Base-by-base conservation (phyloP, 305 asterid genomes). In the Rubia balearica region DNA sequence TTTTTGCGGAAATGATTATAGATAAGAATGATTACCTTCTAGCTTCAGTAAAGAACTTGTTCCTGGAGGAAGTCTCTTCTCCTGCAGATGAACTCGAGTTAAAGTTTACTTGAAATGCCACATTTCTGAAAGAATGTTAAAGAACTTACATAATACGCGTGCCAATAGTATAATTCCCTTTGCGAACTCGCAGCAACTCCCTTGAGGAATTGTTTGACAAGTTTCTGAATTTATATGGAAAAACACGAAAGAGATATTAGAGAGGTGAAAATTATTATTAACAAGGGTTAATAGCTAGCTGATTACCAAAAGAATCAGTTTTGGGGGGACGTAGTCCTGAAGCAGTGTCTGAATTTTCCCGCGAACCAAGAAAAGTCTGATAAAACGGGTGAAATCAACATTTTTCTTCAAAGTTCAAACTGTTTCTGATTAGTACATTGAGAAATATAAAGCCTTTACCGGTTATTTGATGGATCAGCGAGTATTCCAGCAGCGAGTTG, bases 121-220 rank as follows among this genome's bases (percentile, higher is more conserved):
- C n/a, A 40, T 12, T 46, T 70, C 71, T 59, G 68, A 42, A 7
- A 63, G 73, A 24, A 41, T 40, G 51, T 40, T 65, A 17, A 4
- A 40, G 19, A 68, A 80, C 97, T 89, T 87, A 91, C 96, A 78
- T 91, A 91, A 77, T 91, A 91, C 27, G 92, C 92, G 73, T 91
- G 83, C 97, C 97, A 91, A 77, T 87, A 91, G 79, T 91, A 87
- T 40, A 91, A 78, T 75, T 91, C 91, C 82, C 91, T 87, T 76
- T 78, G 87, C 70, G 80, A 73, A 74, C 83, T 75, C 49, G 77
- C 77, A 53, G 85, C 88, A 68, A 83, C 81, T 68, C 85, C 77
- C 59, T 76, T 83, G 65, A 91, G 86, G 57, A 89, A 80, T 69
- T 86, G 84, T 75, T 87, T 89, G 24, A 91, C 95, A 7, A 91